phyloP scores from a whole-genome alignment of 306 rosid species.

The Dalbergia cultrata region DNA sequence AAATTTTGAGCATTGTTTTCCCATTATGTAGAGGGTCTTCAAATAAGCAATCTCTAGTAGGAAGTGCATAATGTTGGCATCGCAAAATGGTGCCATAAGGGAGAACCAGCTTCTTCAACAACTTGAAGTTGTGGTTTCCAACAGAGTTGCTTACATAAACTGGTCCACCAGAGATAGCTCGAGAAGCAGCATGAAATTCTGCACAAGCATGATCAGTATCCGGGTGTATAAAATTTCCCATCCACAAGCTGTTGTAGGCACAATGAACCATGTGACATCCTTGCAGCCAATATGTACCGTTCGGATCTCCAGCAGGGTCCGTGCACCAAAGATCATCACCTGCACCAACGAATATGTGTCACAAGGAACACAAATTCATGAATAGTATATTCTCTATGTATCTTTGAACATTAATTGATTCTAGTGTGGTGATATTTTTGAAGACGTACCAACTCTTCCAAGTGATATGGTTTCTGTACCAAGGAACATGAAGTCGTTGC shows the following conservation, averaged over 20 bases:
- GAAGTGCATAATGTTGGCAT: conserved; percentile 86
- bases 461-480: conserved; percentile 80
- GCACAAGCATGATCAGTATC: conserved; percentile 80
- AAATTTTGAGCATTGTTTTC: conserved; percentile 84
- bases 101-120: conserved; percentile 69
- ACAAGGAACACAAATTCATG: no score
- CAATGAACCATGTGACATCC: conserved; percentile 90
- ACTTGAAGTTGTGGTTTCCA: conserved; percentile 75
- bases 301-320: conserved; percentile 72
- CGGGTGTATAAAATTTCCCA: conserved; percentile 81
- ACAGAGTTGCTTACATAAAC: conserved; percentile 74
- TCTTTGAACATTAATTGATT: no score
- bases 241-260: conserved; percentile 86
- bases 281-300: conserved; percentile 78
- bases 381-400: neutral
- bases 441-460: conserved; percentile 71
- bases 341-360: neutral
- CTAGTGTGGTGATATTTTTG: neutral
- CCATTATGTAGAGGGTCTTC: conserved; percentile 78
- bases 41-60: conserved; percentile 77
- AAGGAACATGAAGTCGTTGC: conserved; percentile 85
- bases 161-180: conserved; percentile 88
- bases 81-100: conserved; percentile 73
- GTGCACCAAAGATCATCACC: conserved; percentile 88
- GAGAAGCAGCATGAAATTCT: conserved; percentile 73